A percentile compares a stretch with the other conserved stretches of the same genome.
Evolutionary conservation across 495 filamentous ascomycete genomes (phyloP).

Genomic region (Aspergillus sclerotiicarbonarius): DNA sequence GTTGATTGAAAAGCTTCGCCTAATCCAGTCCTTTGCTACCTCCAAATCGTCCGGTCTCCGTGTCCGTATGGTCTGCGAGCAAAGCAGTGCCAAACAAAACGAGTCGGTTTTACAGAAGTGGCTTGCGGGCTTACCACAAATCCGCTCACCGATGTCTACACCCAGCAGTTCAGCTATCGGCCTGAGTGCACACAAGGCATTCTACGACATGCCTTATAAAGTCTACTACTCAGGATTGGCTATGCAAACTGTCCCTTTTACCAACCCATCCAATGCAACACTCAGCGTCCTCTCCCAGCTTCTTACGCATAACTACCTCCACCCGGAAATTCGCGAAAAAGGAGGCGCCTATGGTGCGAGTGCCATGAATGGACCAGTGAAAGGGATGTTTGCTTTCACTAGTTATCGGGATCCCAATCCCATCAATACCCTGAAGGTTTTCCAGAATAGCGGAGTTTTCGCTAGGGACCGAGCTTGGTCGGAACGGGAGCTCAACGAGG

Average conservation of each 20-base stretch:
- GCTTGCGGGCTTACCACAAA: constrained; percentile 56
- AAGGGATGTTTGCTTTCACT: constrained; percentile 89
- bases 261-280: constrained; percentile 66
- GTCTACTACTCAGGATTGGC: constrained; percentile 88
- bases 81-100: constrained; percentile 66
- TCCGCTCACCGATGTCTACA: constrained; percentile 34
- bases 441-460: constrained; percentile 78
- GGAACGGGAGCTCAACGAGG: constrained; percentile 86
- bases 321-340: constrained; percentile 97
- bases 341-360: constrained; percentile 95
- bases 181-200: constrained; percentile 58
- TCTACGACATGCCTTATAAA: constrained; percentile 94
- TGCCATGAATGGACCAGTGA: constrained; percentile 73
- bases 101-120: constrained; percentile 71
- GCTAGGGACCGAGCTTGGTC: constrained; percentile 84
- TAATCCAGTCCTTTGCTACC: constrained; percentile 78
- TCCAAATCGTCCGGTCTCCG: constrained; percentile 57
- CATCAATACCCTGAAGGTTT: constrained; percentile 79
- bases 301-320: constrained; percentile 94
- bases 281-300: constrained; percentile 88
- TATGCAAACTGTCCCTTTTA: constrained; percentile 82
- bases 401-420: constrained; percentile 98
- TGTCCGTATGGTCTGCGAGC: constrained; percentile 81
- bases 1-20: constrained; percentile 79
- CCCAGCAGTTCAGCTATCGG: constrained; percentile 32